Evolutionary conservation across 805 yeast species (phyloP), one percentile per base, ranked within the genome.

Genomic region (Vanderwaltozyma polyspora): DNA sequence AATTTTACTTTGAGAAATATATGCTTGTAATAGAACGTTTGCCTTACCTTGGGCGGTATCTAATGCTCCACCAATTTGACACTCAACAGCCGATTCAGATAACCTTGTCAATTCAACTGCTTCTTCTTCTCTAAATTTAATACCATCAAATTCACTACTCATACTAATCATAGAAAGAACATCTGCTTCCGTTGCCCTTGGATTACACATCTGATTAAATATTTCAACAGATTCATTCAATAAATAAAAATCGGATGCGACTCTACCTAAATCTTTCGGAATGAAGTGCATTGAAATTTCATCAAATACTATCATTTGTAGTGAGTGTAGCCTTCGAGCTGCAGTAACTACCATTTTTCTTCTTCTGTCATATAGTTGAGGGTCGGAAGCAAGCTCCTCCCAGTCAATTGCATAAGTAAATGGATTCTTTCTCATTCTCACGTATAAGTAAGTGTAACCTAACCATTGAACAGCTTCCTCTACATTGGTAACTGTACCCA

Each of bases 391-490:
- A 2, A 93, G 52, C 43, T 85, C 94, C 42, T 72, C 73, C 91
- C 95, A 86, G 30, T 75, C 84, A 31, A 93, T 74, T 19, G 94
- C 98, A 51, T 91, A 91, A 0, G 81, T 79, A 52, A 86, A 78
- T 2, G 99, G 98, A 43, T 86, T 89, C 51, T 85, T 82, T 38
- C 80, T 74, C 98, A 91, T 91, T 38, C 99, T 66, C 3, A 89
- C 96, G 61, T 74, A 79, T 72, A 91, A 67, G 51, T 91, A 91
- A 0, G 98, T 91, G 48, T 93, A 91, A 3, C 98, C 97, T n/a
- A 91, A 65, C 99, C 99, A 91, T 43, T 79, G 84, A 1, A 91
- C 80, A 37, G 87, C 99, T 60, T 91, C 98, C 21, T 83, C 94
- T 9, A 91, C 76, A 49, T 79, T 87, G 1, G 97, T 85, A 2